A percentile compares a stretch with the other conserved stretches of the same genome.
phyloP scores from a whole-genome alignment of 1,284 basidiomycete genomes.

The Sanghuangporus weigelae region DNA sequence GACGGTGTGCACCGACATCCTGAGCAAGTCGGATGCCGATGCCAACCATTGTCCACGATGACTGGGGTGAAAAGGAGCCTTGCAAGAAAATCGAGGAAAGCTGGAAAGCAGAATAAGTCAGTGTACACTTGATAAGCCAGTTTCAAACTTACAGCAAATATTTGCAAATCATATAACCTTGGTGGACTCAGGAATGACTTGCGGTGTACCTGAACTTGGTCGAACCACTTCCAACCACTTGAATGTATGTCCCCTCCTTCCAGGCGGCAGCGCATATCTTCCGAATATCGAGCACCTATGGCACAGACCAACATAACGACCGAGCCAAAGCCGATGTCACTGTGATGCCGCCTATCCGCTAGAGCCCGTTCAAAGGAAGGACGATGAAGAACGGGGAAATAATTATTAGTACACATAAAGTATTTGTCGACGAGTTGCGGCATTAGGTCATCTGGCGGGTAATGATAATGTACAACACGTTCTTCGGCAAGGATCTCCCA shows the following conservation, averaged over 20 bases:
- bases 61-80: conserved; percentile 61
- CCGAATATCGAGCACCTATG: conserved; percentile 60
- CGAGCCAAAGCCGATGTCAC: conserved; percentile 58
- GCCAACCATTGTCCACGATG: conserved; percentile 69
- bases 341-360: conserved; percentile 50
- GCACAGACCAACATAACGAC: conserved; percentile 75
- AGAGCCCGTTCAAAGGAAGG: conserved; percentile 67
- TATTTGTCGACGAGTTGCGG: conserved; percentile 59
- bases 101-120: conserved; percentile 2
- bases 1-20: conserved; percentile 62
- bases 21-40: conserved; percentile 66
- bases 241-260: conserved; percentile 44
- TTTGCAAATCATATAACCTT: conserved; percentile 72
- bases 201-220: conserved; percentile 52
- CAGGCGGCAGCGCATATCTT: conserved; percentile 54
- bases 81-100: conserved; percentile 35
- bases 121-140: background rate
- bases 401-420: conserved; percentile 57
- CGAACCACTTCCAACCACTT: conserved; percentile 72
- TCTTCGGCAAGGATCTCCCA: conserved; percentile 38
- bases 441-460: conserved; percentile 62
- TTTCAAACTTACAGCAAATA: conserved; percentile 32
- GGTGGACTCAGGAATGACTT: conserved; percentile 49
- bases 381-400: conserved; percentile 73
- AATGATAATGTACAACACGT: conserved; percentile 32